phyloP scores from a whole-genome alignment of 2,329 filamentous ascomycete genomes.

The Ceratocystiopsis sp. region DNA sequence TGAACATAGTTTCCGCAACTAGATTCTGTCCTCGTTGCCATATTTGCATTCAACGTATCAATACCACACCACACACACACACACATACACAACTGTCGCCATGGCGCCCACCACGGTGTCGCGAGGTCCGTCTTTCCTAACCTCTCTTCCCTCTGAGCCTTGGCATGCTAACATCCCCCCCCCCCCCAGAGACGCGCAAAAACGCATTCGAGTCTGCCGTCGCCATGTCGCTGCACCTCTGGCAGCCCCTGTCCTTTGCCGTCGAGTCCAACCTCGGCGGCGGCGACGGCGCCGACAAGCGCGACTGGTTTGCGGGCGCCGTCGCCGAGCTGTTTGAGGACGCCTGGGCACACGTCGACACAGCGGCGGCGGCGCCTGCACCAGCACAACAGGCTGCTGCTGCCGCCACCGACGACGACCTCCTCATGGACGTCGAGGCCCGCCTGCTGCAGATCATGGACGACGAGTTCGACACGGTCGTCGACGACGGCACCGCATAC shows the following conservation, averaged over 20 bases:
- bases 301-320: constrained; percentile 88
- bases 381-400: constrained; percentile 11
- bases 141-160: neutral
- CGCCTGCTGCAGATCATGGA: constrained; percentile 80
- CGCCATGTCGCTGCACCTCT: constrained; percentile 69
- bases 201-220: constrained; percentile 71
- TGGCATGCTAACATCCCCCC: neutral
- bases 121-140: neutral
- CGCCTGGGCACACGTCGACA: constrained; percentile 5
- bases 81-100: neutral
- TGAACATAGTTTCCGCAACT: too few relatives aligned
- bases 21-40: too few relatives aligned
- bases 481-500: constrained; percentile 75
- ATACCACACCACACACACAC: neutral
- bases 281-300: constrained; percentile 65
- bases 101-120: neutral
- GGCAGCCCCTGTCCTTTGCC: constrained; percentile 75
- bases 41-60: too few relatives aligned
- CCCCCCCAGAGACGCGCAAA: constrained; percentile 32
- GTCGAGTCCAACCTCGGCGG: constrained; percentile 83
- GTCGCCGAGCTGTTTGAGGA: constrained; percentile 59
- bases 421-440: constrained; percentile 67
- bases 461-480: constrained; percentile 85
- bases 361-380: neutral
- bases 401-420: constrained; percentile 21